Base-by-base conservation (phyloP, 83 land plant species). In the Thuja plicata region DNA sequence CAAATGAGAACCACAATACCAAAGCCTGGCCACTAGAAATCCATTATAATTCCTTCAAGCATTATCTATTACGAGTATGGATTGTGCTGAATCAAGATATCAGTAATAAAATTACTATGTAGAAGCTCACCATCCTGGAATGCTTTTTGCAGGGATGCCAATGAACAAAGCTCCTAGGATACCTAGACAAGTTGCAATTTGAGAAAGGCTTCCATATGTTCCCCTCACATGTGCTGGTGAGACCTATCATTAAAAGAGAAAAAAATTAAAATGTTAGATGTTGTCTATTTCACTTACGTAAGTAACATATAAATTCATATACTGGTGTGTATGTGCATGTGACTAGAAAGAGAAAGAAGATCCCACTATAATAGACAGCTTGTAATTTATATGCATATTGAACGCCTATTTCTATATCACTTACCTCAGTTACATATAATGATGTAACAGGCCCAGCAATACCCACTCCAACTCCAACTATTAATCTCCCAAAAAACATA, bases 391-490 rank as follows among this genome's bases (percentile, higher is more conserved):
- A 35, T 81, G 13, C 34, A 24, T 66, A 27, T 66, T 3, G 41
- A 62, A 37, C 1, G 37, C 46, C 40, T 37, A 21, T 87, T 6
- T 66, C 8, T 32, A 30, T 76, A 77, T n/a, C 35, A 37, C 35
- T 24, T 92, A 95, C 99, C 99, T 97, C 99, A 83, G 99, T 89
- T 52, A 97, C 93, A 93, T 97, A 97, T 78, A 97, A 97, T 78
- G 99, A 86, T 30, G 94, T 92, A n/a, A 96, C 98, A 55, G 99
- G 94, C 70, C 96, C 98, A 8, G 95, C 96, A 43, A 96, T 34
- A 5, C 99, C 99, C 90, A 97, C 91, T n/a, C 98, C 99, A 19
- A 87, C 87, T 77, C 99, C 99, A 89, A 96, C 99, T 34, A 97
- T 86, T 41, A 96, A 91, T 83, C 99, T 91, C 48, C 99, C 99